Evolutionary conservation across 345 rosid genomes (phyloP).

Genomic region (Kandelia obovata): DNA sequence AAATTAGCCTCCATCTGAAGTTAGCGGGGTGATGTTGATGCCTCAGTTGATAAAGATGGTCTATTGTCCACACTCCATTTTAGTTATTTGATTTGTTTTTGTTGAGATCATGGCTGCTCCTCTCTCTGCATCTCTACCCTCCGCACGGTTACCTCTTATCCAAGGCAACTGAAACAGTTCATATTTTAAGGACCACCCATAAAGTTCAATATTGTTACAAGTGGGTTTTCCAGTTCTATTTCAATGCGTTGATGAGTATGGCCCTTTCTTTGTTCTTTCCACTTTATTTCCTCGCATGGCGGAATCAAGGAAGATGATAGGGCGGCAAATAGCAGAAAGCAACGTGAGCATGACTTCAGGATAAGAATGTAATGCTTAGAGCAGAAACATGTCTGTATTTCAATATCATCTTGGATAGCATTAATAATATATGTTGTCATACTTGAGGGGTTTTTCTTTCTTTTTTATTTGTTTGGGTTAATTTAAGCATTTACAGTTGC

Average conservation of each 20-base stretch:
- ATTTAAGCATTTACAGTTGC: too few species aligned
- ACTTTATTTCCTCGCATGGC: conserved; percentile 3
- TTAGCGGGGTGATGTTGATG: background rate
- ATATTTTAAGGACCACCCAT: background rate
- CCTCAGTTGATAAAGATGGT: background rate
- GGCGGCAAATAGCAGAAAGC: conserved; percentile 6
- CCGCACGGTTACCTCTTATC: conserved; percentile 12
- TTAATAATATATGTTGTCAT: too few species aligned
- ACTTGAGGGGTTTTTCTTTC: too few species aligned
- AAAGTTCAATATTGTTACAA: background rate
- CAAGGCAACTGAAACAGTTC: background rate
- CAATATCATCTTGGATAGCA: too few species aligned
- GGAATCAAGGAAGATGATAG: background rate
- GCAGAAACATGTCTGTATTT: background rate
- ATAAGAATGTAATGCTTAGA: background rate
- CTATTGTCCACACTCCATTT: background rate
- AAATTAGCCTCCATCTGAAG: background rate
- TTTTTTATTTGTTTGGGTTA: too few species aligned
- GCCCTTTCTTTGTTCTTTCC: background rate
- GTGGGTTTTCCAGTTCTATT: background rate
- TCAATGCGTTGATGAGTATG: background rate
- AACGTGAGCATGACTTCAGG: background rate
- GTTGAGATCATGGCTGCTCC: background rate
- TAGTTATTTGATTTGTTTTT: background rate
- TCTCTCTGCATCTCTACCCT: background rate